phyloP scores from a whole-genome alignment of 768 basidiomycete species.

The Lyophyllum semitale region DNA sequence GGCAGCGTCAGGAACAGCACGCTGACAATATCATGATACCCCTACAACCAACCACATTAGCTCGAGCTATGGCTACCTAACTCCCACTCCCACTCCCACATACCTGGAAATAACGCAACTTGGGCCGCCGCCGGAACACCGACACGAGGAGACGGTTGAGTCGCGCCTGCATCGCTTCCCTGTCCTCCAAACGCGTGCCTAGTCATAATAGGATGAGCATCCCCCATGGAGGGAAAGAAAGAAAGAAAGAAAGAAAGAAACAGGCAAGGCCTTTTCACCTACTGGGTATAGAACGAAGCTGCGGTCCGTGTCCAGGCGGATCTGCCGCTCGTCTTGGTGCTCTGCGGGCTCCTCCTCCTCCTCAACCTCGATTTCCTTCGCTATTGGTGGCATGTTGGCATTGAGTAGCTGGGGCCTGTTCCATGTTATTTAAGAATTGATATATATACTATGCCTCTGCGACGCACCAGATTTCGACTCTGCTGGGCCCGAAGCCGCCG shows the following conservation, averaged over 20 bases:
- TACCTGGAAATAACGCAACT: slow-evolving; percentile 86
- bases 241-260: neutral
- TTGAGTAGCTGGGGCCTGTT: neutral
- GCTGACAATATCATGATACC: slow-evolving; percentile 91
- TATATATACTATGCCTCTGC: neutral
- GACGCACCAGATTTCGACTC: slow-evolving; percentile 59
- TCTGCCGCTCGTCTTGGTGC: neutral
- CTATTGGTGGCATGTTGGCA: neutral
- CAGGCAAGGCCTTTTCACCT: slow-evolving; percentile 50
- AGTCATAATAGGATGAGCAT: slow-evolving; percentile 1
- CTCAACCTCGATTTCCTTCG: neutral
- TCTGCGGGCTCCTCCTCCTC: neutral
- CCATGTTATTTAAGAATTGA: too few relatives aligned
- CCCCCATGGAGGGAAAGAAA: too few relatives aligned
- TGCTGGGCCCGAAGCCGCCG: slow-evolving; percentile 64
- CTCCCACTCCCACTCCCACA: too few relatives aligned
- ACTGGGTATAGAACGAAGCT: slow-evolving; percentile 93
- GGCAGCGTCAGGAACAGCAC: slow-evolving; percentile 81
- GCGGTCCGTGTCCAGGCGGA: slow-evolving; percentile 53
- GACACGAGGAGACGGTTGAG: slow-evolving; percentile 74
- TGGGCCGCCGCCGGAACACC: slow-evolving; percentile 71
- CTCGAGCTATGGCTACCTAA: too few relatives aligned
- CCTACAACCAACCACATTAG: too few relatives aligned
- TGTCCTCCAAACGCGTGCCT: slow-evolving; percentile 31
- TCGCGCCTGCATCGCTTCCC: slow-evolving; percentile 60